These are phyloP conservation scores for Lachnellula occidentalis DNA, from an alignment of 2,329 filamentous ascomycete genomes.

Conservation along the genomic window DNA sequence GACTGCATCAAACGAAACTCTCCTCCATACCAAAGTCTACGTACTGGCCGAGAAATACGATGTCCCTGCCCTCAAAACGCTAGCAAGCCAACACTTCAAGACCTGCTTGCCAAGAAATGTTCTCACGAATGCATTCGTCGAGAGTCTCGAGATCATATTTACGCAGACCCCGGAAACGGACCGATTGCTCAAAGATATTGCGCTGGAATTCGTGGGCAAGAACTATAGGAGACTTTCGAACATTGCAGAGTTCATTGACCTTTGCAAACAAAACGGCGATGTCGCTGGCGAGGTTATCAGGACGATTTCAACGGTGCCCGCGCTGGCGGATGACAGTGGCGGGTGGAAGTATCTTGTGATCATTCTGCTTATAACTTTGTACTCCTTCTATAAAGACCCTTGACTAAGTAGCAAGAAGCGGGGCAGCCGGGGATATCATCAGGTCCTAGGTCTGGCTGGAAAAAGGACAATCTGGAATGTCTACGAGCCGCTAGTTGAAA, in stretches of 20 bases:
- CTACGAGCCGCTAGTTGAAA: too few species aligned
- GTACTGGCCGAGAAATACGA: conserved; percentile 11
- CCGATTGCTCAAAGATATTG: not conserved
- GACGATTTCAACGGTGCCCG: too few species aligned
- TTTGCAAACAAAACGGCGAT: not conserved
- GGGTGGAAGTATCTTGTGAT: too few species aligned
- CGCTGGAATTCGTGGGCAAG: not conserved
- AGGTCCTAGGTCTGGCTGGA: too few species aligned
- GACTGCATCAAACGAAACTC: not conserved
- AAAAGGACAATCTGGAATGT: too few species aligned
- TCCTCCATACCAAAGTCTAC: conserved; percentile 11
- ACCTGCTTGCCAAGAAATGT: not conserved
- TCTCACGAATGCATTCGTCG: not conserved
- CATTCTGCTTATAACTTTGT: too few species aligned
- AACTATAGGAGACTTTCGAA: not conserved
- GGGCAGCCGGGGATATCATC: too few species aligned
- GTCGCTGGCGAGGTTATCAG: not conserved
- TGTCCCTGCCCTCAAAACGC: conserved; percentile 4
- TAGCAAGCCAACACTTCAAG: conserved; percentile 6
- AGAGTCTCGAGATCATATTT: not conserved
- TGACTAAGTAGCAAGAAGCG: too few species aligned
- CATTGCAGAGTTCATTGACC: not conserved
- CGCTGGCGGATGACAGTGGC: too few species aligned
- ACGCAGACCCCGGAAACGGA: not conserved
- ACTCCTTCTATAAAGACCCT: too few species aligned